Percentiles rank a stretch among this genome's conserved stretches.
phyloP scores from a whole-genome alignment of 1,139 yeast species.

The Yamadazyma oceani region DNA sequence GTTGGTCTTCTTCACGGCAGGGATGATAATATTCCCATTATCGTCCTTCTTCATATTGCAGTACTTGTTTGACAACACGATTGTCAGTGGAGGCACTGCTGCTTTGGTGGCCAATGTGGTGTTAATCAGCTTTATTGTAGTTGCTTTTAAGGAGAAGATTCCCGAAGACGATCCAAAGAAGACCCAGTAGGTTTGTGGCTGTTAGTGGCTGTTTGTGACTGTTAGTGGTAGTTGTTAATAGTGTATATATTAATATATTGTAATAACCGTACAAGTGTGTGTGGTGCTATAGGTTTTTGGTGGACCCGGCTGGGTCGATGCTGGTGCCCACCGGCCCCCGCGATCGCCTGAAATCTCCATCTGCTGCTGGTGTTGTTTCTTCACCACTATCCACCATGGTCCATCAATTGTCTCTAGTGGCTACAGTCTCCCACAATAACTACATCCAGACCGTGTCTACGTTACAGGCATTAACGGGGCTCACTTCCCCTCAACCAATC shows the following conservation, averaged over 20 bases:
- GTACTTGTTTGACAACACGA: slow-evolving; percentile 55
- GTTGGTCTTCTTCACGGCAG: slow-evolving; percentile 80
- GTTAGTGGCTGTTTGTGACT: no score
- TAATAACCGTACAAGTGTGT: no score
- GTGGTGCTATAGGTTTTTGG: no score
- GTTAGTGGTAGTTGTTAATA: no score
- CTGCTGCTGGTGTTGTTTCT: no score
- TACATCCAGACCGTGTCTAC: slow-evolving; percentile 46
- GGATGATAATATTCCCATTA: slow-evolving; percentile 83
- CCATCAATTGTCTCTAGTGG: slow-evolving; percentile 44
- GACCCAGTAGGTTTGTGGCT: slow-evolving; percentile 7
- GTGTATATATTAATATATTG: not conserved
- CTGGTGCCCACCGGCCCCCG: no score
- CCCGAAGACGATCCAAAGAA: slow-evolving; percentile 30
- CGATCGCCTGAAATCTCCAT: no score
- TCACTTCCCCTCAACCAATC: slow-evolving; percentile 37
- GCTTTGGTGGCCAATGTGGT: slow-evolving; percentile 88
- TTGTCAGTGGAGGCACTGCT: slow-evolving; percentile 86
- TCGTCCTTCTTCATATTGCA: slow-evolving; percentile 68
- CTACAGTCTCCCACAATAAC: slow-evolving; percentile 42
- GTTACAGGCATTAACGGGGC: slow-evolving; percentile 46
- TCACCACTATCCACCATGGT: slow-evolving; percentile 18
- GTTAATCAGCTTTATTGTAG: slow-evolving; percentile 79
- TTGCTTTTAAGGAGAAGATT: slow-evolving; percentile 84
- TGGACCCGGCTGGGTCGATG: no score